Base-by-base conservation (phyloP, 208 protist genomes). In the Leishmania braziliensis region DNA sequence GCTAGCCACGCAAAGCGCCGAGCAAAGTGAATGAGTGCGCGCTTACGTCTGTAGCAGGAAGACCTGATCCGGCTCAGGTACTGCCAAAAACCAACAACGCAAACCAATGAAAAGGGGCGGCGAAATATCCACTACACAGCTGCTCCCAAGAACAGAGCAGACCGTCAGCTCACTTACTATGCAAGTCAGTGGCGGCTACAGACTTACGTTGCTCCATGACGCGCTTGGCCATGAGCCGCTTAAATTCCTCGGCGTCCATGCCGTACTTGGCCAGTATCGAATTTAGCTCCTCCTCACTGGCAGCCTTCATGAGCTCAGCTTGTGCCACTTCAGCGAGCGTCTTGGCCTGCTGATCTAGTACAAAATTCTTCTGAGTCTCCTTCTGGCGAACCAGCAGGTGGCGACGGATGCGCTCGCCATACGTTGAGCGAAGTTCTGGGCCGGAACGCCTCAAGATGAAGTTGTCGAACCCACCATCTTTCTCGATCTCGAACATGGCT, bases 341-440 rank as follows among this genome's bases (percentile, higher is more conserved):
- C 29, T 90, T 85, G 14, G 95, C 95, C 71, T 96, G 92, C 70
- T 95, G 84, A 73, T 96, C 87, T 2, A 98, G 83, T 39, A 97
- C 93, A 88, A 96, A 97, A 82, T 98, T 98, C 78, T 98, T 98
- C 76, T 97, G 83, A 58, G 95, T 95, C 81, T 98, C 93, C 82
- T 95, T 95, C 75, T 97, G 92, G 1, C 95, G 92, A 79, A 97
- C 95, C 48, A 98, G 87, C 85, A 98, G 82, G 79, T 98, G 95
- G 2, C 95, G 89, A 46, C 95, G 88, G 46, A 98, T 91, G 26
- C 95, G 92, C 79, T 98, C 95, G 58, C 95, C 95, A 72, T 98
- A 98, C 23, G 86, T 96, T 14, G 95, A 98, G n/a, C 91, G 87
- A 65, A 98, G 87, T 83, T 98, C 92, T 39, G 86, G 90, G 3